Conservation (phyloP, 306 rosid genomes). For the Prunus mira region DNA sequence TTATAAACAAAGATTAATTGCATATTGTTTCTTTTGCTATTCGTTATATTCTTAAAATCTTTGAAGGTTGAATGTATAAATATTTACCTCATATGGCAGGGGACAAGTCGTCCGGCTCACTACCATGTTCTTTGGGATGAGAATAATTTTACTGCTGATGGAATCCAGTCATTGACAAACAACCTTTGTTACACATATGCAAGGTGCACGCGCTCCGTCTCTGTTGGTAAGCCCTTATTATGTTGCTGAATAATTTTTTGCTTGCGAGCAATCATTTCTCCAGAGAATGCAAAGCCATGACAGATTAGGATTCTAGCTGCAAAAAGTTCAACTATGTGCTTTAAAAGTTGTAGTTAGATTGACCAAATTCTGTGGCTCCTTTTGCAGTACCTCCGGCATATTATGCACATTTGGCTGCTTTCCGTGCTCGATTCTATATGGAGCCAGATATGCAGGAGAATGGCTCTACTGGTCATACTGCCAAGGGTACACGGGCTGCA, state of each 20-base stretch:
- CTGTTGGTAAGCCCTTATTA: constrained; percentile 63
- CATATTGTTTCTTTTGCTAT: background rate
- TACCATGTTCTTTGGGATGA: constrained; percentile 96
- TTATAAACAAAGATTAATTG: background rate
- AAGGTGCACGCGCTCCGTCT: constrained; percentile 87
- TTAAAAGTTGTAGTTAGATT: background rate
- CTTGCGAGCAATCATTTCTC: background rate
- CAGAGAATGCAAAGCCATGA: background rate
- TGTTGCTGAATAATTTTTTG: background rate
- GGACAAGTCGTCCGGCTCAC: constrained; percentile 93
- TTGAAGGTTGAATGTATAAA: background rate
- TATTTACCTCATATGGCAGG: constrained; percentile 36
- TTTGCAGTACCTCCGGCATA: constrained; percentile 88
- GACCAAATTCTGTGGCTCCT: constrained; percentile 11
- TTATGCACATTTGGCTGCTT: constrained; percentile 94
- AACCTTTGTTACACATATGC: constrained; percentile 92
- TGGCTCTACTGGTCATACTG: constrained; percentile 45
- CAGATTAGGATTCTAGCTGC: background rate
- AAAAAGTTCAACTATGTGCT: background rate
- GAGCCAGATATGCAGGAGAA: constrained; percentile 86
- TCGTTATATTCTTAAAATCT: background rate
- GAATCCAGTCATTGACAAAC: constrained; percentile 83
- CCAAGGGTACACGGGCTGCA: constrained; percentile 41
- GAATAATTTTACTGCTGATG: constrained; percentile 87
- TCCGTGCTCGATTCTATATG: constrained; percentile 90